These are phyloP conservation scores for Astragalus glycyphyllos DNA, from an alignment of 306 rosid species.

Conservation along the genomic window DNA sequence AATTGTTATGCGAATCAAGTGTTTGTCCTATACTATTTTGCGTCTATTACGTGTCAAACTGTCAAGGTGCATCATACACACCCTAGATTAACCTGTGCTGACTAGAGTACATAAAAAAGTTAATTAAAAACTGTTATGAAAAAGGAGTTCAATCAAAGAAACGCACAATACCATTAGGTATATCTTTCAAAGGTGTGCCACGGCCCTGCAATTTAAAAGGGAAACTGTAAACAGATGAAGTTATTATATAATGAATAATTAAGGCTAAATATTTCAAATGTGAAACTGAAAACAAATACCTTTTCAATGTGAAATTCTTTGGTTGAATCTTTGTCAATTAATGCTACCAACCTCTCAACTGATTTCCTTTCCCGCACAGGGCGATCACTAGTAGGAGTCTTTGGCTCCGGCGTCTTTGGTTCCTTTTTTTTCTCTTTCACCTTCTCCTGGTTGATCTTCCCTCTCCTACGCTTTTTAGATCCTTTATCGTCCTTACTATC, in stretches of 20 bases:
- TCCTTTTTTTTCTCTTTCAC: slow-evolving; percentile 56
- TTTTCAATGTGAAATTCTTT: slow-evolving; percentile 87
- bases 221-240: slow-evolving; percentile 39
- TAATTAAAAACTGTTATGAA: neutral
- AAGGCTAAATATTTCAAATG: slow-evolving; percentile 8
- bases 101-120: neutral
- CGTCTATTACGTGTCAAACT: neutral
- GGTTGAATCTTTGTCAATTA: slow-evolving; percentile 68
- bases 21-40: slow-evolving; percentile 1
- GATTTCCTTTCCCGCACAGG: slow-evolving; percentile 95
- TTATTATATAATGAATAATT: slow-evolving; percentile 24
- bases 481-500: slow-evolving; percentile 56
- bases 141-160: slow-evolving; percentile 29
- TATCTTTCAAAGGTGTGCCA: slow-evolving; percentile 90
- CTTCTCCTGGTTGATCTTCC: slow-evolving; percentile 50
- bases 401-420: slow-evolving; percentile 61
- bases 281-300: slow-evolving; percentile 55
- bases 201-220: slow-evolving; percentile 72
- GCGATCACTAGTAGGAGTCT: slow-evolving; percentile 83
- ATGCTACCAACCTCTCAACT: slow-evolving; percentile 95
- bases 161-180: slow-evolving; percentile 80
- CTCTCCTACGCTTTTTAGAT: slow-evolving; percentile 57
- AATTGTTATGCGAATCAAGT: neutral
- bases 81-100: slow-evolving; percentile 1
- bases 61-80: neutral